Evolutionary conservation across 108 stramenopile species (phyloP).

Genomic region (Cyclotella distinguenda): DNA sequence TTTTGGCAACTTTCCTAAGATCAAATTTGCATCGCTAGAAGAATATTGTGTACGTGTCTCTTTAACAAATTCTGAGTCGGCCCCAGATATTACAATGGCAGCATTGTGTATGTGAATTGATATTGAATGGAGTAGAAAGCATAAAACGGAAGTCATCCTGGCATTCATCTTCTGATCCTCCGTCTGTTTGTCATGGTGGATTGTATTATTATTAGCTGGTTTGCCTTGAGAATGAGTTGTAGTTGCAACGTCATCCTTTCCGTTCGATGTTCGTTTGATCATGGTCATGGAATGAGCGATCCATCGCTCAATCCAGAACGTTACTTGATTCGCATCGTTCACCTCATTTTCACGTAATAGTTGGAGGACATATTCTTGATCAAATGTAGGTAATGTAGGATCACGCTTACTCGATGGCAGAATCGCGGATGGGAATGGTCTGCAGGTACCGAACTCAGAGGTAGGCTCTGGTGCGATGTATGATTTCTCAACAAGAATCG

Average conservation of each 20-base stretch:
- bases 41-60: conserved; percentile 19
- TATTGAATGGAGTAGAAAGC: conserved; percentile 14
- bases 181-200: conserved; percentile 2
- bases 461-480: conserved; percentile 42
- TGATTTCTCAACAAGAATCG: conserved; percentile 31
- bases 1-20: conserved; percentile 31
- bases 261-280: neutral
- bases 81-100: conserved; percentile 37
- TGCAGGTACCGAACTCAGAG: neutral
- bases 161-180: conserved; percentile 33
- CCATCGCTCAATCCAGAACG: conserved; percentile 43
- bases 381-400: conserved; percentile 28
- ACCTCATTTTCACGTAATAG: conserved; percentile 31
- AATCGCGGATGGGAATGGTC: conserved; percentile 15
- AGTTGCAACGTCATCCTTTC: too few species aligned
- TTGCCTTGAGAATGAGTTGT: neutral
- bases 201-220: neutral
- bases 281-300: conserved; percentile 17
- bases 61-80: conserved; percentile 26
- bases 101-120: conserved; percentile 22
- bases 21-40: conserved; percentile 27
- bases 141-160: conserved; percentile 8
- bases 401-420: conserved; percentile 11
- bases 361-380: conserved; percentile 25
- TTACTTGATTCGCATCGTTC: conserved; percentile 16